Evolutionary conservation across 2,329 filamentous ascomycete genomes (phyloP), one percentile per base, ranked within the genome.

Genomic region (Cercospora berteroae): DNA sequence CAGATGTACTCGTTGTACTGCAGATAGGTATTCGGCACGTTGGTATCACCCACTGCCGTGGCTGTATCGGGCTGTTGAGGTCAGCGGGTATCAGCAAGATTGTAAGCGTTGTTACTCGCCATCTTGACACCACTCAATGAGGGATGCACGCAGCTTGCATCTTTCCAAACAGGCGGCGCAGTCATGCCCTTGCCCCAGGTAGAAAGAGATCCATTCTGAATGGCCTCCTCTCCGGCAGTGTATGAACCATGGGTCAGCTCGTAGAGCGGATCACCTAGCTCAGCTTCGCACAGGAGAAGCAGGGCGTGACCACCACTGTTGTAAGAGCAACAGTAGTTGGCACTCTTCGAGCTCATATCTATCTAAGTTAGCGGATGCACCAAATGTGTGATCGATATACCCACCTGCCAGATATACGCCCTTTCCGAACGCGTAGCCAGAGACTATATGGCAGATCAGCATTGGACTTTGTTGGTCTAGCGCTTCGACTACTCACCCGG

Each of bases 401-500:
- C 20, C 3, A 57, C 96, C 92, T 2, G 92, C 92, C 2, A 96
- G 85, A 76, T 96, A 96, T 57, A 96, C 90, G 55, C 93, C 93
- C 79, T 96, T 96, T 66, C 90, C 93, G 72, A 96, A 96, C 90
- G 94, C 94, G 63, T 73, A 73, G 52, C 71, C 71, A 20, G 65
- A 63, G 42, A 61, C 48, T 29, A 20, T 39, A 31, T 27, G 13
- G 25, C 16, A n/a, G 57, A 25, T 65, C 33, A 59, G 42, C 13
- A 13, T n/a, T 55, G 29, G 7, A 16, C 16, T 20, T 29, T 5
- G 20, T 4, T 10, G 74, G 94, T 91, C 2, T 91, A 91, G 2
- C 95, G 84, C 75, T 59, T n/a, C 18, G 12, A n/a, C 25, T 9
- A 27, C 58, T 64, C n/a, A 66, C 63, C 88, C 0, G 92, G 93